phyloP scores from a whole-genome alignment of 768 basidiomycete genomes.

The Boletus speciosus region DNA sequence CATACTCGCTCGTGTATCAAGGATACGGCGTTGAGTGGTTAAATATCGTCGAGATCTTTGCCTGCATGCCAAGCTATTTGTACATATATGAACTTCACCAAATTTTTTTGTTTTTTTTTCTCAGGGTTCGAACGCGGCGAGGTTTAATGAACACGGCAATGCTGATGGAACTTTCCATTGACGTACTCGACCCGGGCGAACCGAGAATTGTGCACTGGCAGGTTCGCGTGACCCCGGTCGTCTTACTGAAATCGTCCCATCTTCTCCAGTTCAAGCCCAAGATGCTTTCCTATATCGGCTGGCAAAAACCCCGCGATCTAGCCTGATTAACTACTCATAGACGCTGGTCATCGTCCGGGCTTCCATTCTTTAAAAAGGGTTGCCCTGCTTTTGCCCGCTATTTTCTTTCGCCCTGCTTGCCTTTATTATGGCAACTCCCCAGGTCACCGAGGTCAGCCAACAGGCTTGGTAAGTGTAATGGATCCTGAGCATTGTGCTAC shows the following conservation, averaged over 20 bases:
- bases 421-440: slow-evolving; percentile 52
- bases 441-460: slow-evolving; percentile 56
- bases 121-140: slow-evolving; percentile 25
- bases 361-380: slow-evolving; percentile 38
- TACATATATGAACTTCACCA: slow-evolving; percentile 34
- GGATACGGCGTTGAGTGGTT: slow-evolving; percentile 7
- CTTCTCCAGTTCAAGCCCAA: slow-evolving; percentile 22
- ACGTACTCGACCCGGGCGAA: slow-evolving; percentile 29
- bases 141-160: slow-evolving; percentile 29
- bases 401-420: slow-evolving; percentile 32
- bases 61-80: slow-evolving; percentile 23
- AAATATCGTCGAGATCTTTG: slow-evolving; percentile 10
- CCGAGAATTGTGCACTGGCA: slow-evolving; percentile 15
- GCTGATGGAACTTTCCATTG: slow-evolving; percentile 33
- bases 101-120: slow-evolving; percentile 20
- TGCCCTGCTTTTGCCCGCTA: slow-evolving; percentile 19
- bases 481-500: slow-evolving; percentile 6
- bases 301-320: slow-evolving; percentile 54
- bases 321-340: slow-evolving; percentile 50
- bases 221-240: slow-evolving; percentile 27
- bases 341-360: slow-evolving; percentile 24
- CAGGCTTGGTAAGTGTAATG: slow-evolving; percentile 56
- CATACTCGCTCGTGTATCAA: slow-evolving; percentile 6
- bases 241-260: slow-evolving; percentile 19
- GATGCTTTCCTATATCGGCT: slow-evolving; percentile 31